Conservation (phyloP, 768 basidiomycete genomes). For the Tulasnella sp. region DNA sequence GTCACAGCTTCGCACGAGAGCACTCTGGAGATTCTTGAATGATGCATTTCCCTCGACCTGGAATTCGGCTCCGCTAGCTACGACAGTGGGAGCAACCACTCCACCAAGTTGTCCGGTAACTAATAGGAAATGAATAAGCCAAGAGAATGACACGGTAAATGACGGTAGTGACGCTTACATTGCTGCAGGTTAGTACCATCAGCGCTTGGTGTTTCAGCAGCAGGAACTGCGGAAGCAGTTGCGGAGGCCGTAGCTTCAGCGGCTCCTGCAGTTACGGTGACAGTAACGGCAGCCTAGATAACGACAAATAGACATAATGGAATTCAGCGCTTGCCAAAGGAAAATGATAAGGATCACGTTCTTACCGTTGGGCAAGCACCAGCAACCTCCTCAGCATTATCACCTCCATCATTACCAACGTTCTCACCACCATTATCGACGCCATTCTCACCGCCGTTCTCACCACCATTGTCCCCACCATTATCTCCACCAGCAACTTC, state of each 20-base stretch:
- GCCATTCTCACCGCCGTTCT: too few relatives aligned
- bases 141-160: slow-evolving; percentile 33
- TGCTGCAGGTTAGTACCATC: neutral
- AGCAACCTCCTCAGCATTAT: slow-evolving; percentile 3
- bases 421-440: too few relatives aligned
- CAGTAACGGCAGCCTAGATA: slow-evolving; percentile 22
- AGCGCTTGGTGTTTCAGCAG: slow-evolving; percentile 4
- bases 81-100: slow-evolving; percentile 33
- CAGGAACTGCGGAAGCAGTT: slow-evolving; percentile 12
- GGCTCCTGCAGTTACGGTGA: slow-evolving; percentile 18
- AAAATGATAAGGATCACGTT: neutral
- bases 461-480: too few relatives aligned
- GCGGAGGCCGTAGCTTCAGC: slow-evolving; percentile 13
- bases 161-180: neutral
- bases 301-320: too few relatives aligned
- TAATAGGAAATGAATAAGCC: slow-evolving; percentile 23
- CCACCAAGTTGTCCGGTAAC: slow-evolving; percentile 39
- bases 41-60: slow-evolving; percentile 33
- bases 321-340: too few relatives aligned
- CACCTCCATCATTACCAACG: neutral
- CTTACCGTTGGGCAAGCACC: neutral
- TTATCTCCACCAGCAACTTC: slow-evolving; percentile 11
- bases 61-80: slow-evolving; percentile 34
- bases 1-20: slow-evolving; percentile 45
- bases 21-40: slow-evolving; percentile 38